Evolutionary conservation across 202 grass and related monocot species (phyloP), one percentile per base, ranked within the genome.

Genomic region (Hordeum pubiflorum): DNA sequence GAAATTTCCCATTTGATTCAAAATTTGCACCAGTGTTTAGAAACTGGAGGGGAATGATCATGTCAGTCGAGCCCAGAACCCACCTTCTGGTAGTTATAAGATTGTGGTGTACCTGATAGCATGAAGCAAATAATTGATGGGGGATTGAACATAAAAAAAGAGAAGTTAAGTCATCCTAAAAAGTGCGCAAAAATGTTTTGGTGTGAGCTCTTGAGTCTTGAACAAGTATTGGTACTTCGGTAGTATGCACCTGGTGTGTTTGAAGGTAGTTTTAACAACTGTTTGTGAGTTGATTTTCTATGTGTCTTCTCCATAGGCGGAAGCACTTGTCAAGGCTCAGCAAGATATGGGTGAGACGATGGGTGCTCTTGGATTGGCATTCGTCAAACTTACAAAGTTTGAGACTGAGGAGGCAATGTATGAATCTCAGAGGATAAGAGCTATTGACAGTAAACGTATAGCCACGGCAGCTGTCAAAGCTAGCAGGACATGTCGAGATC

Each of bases 341-440:
- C 92, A 98, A 88, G 92, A 98, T 82, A 91, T 98, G 82, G 92
- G 92, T 85, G 96, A 98, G 83, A 95, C 92, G 75, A 98, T 98
- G 88, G 96, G 96, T 81, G 88, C 91, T 10, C 90, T 98, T 77
- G 96, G 96, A 66, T 83, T 98, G 84, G 92, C 92, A 82, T 98
- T 98, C 56, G 86, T 98, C 63, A 98, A 93, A 79, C 81, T 98
- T 65, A 93, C 90, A 6, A 98, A 98, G 82, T 91, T 98, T 62
- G 96, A 98, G 70, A 95, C 81, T 14, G 96, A 95, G 52, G 86
- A 98, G 59, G 92, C 88, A 64, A 83, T 91, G 71, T 87, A 89
- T 18, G 83, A 91, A 26, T 90, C 96, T 34, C 96, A 98, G 87
- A 89, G 87, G 78, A 89, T 82, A 75, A 88, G 90, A 85, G 90